Base-by-base conservation (phyloP, 805 yeast genomes). In the Wickerhamomyces tratensis region DNA sequence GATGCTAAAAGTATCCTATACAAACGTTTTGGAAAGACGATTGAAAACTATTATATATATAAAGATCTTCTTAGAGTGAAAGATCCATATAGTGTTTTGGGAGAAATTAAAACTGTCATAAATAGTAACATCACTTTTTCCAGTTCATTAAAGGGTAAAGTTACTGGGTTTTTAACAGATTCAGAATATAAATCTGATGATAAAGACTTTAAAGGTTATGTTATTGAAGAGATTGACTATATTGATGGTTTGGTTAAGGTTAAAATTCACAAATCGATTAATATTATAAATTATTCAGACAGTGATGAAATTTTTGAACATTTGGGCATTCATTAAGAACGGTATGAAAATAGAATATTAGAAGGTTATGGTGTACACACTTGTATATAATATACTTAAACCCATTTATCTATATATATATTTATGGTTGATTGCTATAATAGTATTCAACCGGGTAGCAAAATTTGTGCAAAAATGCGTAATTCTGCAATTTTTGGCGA, bases 221-320 rank as follows among this genome's bases (percentile, higher is more conserved):
- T 6, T 8, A 31, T 31, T 11, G 34, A 31, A 12, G 34, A 31
- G 34, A 12, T 31, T 31, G 34, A 31, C 6, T 31, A 31, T 31
- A 13, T 31, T 31, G 34, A 31, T 11, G 34, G 34, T 31, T 11
- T 13, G 7, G 11, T 31, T 6, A 31, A 31, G 34, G 34, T 31
- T 12, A 86, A 79, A 54, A 85, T 84, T 1, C 88, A 82, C 49
- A 66, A 61, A 41, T 50, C 70, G 5, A 52, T 54, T 5, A 64
- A 62, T 42, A 47, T 58, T 20, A 43, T 62, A 34, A 56, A 54
- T 20, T 31, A 31, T 27, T 20, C 20, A 20, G 20, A 20, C 20
- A 20, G 20, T 20, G 20, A 20, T 20, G 20, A 20, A 20, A 20
- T 20, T 20, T 20, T 20, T 20, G 20, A 20, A 20, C 20, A 20